Conservation (phyloP, 2,329 filamentous ascomycete genomes). For the Metarhizium anisopliae region DNA sequence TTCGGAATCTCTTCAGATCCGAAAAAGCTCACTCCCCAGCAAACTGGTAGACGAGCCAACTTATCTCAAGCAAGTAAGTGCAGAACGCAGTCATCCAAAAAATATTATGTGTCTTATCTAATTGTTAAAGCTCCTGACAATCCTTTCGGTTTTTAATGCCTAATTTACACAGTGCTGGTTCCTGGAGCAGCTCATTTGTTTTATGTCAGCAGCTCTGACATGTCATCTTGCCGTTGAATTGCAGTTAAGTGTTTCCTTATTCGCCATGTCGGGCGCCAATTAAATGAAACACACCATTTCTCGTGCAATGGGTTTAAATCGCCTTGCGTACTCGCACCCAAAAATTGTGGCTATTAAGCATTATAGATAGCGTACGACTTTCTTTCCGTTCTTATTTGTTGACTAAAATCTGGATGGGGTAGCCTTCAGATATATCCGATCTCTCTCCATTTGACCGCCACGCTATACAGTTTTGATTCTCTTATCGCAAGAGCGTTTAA, state of each 20-base stretch:
- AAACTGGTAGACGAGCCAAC: slow-evolving; percentile 84
- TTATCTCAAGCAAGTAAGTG: slow-evolving; percentile 91
- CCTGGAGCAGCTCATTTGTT: not conserved
- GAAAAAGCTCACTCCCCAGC: slow-evolving; percentile 74
- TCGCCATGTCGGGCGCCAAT: not conserved
- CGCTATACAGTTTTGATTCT: not conserved
- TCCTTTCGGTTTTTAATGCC: slow-evolving; percentile 40
- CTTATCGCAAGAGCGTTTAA: not conserved
- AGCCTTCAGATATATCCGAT: not conserved
- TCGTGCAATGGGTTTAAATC: not conserved
- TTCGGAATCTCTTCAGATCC: slow-evolving; percentile 70
- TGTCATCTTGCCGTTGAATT: not conserved
- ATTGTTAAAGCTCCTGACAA: slow-evolving; percentile 37
- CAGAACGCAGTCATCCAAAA: not conserved
- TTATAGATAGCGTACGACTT: not conserved
- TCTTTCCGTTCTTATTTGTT: not conserved
- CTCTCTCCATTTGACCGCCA: not conserved
- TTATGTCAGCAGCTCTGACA: not conserved
- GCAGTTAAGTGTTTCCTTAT: not conserved
- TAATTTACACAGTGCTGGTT: not conserved
- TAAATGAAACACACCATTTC: not conserved
- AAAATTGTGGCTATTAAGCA: not conserved
- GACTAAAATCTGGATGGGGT: not conserved
- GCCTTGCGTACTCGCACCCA: not conserved
- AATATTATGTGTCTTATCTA: not conserved